Conservation (phyloP, 345 rosid species). For the Moricandia moricandioides region DNA sequence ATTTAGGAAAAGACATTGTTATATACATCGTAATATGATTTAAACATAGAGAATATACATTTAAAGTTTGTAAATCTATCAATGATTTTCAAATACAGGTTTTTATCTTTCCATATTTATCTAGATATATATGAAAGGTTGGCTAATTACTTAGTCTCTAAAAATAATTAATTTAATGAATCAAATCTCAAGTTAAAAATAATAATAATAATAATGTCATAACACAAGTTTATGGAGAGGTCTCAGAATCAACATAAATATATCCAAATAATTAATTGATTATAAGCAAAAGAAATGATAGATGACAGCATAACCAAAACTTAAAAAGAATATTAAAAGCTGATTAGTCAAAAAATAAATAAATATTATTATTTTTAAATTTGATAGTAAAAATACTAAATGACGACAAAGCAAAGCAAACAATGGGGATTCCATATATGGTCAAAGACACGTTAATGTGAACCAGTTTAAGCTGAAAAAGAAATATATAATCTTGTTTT, state of each 20-base stretch:
- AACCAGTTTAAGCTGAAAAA: constrained; percentile 3
- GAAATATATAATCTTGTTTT: background rate
- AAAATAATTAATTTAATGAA: background rate
- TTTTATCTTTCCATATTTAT: background rate
- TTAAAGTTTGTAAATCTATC: background rate
- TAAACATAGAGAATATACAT: background rate
- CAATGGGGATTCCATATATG: background rate
- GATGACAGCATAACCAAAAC: background rate
- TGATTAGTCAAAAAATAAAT: background rate
- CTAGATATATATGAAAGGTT: background rate
- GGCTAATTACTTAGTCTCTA: background rate
- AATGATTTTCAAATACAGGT: background rate
- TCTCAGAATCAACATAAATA: background rate
- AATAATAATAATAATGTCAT: background rate
- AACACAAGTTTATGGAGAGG: background rate
- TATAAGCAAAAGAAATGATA: background rate
- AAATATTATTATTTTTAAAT: background rate
- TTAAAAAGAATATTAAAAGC: background rate
- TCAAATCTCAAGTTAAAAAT: background rate
- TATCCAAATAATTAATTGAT: background rate
- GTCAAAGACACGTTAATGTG: background rate
- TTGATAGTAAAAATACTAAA: background rate
- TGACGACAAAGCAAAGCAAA: background rate
- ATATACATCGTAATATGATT: too few relatives aligned
- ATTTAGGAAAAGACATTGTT: too few relatives aligned